Evolutionary conservation across 495 filamentous ascomycete species (phyloP), one percentile per base, ranked within the genome.

Genomic region (Podospora didyma): DNA sequence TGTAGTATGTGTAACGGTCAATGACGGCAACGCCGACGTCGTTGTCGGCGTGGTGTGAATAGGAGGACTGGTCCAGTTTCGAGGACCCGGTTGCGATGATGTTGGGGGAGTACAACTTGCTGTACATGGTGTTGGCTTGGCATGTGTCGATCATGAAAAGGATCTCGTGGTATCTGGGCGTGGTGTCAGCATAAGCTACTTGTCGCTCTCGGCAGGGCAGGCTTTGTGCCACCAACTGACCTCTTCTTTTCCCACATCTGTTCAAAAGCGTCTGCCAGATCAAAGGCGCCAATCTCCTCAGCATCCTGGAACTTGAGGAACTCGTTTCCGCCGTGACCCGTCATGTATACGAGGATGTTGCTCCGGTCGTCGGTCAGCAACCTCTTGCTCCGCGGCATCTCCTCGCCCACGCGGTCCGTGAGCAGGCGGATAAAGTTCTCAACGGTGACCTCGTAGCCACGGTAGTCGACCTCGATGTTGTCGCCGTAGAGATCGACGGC

Each of bases 191-290:
- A 23, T 35, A 2, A 11, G 51, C 21, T n/a, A 16, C 21, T n/a
- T 2, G 1, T 26, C 24, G 1, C 11, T 4, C 5, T 7, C n/a
- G 11, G n/a, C 16, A n/a, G n/a, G n/a, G n/a, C 23, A 11, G 2
- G 49, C 16, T 7, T 37, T 20, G n/a, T n/a, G n/a, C 2, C 6
- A 20, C 10, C 22, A 20, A 34, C 68, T 54, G 80, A 92, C 74
- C 94, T 82, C 76, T 92, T 92, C 85, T 98, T 98, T 77, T 98
- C 95, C 90, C 92, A 97, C 94, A 98, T 98, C 81, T 98, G 94
- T 72, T 93, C 93, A 70, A 98, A 97, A 12, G 95, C 94, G 76
- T 98, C 89, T 23, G 94, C 94, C 50, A 98, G 74, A 77, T 98
- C 94, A 73, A 93, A 97, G 0, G 90, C 89, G 55, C 90, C 91